phyloP scores from a whole-genome alignment of 2,329 filamentous ascomycete genomes.

The Colletotrichum lentis region DNA sequence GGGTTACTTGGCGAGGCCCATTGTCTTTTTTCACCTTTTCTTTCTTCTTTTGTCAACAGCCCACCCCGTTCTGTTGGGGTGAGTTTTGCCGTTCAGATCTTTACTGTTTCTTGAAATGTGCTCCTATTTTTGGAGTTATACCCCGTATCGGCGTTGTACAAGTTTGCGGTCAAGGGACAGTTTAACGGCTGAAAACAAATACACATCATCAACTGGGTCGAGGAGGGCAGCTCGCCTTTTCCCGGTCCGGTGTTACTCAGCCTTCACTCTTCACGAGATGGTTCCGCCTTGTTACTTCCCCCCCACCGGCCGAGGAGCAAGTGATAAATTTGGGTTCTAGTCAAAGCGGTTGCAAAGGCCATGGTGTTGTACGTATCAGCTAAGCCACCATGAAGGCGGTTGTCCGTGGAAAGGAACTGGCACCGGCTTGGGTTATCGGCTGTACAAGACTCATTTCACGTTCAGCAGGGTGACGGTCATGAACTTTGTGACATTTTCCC shows the following conservation, averaged over 20 bases:
- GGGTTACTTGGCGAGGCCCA: not conserved
- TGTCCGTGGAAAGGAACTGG: too few relatives aligned
- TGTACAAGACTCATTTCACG: too few relatives aligned
- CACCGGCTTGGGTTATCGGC: too few relatives aligned
- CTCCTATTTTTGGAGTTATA: conserved; percentile 22
- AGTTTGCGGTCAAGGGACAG: not conserved
- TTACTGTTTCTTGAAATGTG: conserved; percentile 13
- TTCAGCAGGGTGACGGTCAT: too few relatives aligned
- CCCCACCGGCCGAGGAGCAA: not conserved
- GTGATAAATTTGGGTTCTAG: not conserved
- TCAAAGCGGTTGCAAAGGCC: too few relatives aligned
- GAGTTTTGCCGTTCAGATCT: not conserved
- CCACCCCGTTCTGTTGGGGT: not conserved
- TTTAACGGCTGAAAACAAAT: not conserved
- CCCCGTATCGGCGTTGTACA: conserved; percentile 20
- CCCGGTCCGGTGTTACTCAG: not conserved
- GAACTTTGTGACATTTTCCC: not conserved
- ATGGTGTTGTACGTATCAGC: too few relatives aligned
- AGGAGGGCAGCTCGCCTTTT: conserved; percentile 40
- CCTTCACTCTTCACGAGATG: too few relatives aligned
- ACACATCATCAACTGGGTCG: conserved; percentile 35
- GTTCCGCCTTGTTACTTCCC: not conserved
- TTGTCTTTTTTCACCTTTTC: not conserved
- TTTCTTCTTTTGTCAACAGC: not conserved
- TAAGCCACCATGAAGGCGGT: too few relatives aligned